A percentile compares a stretch with the other conserved stretches of the same genome.
Conservation (phyloP, 2,329 filamentous ascomycete species). For the Apiospora pterosperma region DNA sequence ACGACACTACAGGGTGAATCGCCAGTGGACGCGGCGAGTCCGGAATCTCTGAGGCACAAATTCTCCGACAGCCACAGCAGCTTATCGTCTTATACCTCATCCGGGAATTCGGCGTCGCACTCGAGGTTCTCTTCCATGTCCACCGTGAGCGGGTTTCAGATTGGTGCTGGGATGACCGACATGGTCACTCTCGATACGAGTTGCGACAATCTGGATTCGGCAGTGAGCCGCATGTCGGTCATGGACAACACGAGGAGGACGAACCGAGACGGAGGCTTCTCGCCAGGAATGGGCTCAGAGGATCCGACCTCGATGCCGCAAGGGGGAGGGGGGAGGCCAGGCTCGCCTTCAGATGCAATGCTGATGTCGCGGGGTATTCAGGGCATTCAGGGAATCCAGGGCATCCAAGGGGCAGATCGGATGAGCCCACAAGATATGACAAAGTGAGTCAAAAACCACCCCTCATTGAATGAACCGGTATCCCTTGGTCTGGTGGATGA, state of each 20-base stretch:
- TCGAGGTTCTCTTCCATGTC: constrained; percentile 54
- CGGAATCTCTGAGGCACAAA: constrained; percentile 37
- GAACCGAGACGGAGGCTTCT: constrained; percentile 14
- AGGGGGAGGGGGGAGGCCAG: constrained; percentile 10
- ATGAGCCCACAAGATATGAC: constrained; percentile 15
- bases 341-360: constrained; percentile 29
- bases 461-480: not conserved
- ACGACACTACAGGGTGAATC: constrained; percentile 20
- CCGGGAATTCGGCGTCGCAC: constrained; percentile 42
- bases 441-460: constrained; percentile 16
- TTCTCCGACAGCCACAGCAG: constrained; percentile 52
- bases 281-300: constrained; percentile 11
- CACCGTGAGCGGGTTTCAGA: constrained; percentile 41
- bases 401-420: constrained; percentile 11
- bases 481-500: constrained; percentile 3
- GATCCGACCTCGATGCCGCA: constrained; percentile 9
- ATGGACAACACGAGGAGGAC: constrained; percentile 8
- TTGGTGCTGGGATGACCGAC: constrained; percentile 32
- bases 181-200: constrained; percentile 33
- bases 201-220: constrained; percentile 11
- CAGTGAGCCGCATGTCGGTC: constrained; percentile 10
- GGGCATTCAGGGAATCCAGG: constrained; percentile 9
- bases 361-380: constrained; percentile 22
- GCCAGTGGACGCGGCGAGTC: constrained; percentile 23
- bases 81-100: constrained; percentile 46